A percentile compares a stretch with the other conserved stretches of the same genome.
Evolutionary conservation across 805 yeast genomes (phyloP).

Genomic region (Metschnikowia cubensis): DNA sequence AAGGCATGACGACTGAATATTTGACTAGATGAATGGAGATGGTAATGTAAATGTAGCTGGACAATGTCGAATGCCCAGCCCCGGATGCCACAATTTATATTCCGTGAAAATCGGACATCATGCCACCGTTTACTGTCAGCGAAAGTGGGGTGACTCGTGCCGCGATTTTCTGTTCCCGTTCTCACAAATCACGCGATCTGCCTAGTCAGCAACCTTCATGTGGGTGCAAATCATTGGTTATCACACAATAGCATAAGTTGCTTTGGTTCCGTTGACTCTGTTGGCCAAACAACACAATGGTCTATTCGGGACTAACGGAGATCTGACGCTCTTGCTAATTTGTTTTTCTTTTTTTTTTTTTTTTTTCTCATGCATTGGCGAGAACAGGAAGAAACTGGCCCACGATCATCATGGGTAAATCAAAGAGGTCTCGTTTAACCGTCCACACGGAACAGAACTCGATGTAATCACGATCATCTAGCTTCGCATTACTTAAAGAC

Average conservation of each 20-base stretch:
- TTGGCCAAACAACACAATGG: no score
- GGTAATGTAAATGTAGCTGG: no score
- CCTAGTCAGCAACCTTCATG: neutral
- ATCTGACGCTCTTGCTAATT: no score
- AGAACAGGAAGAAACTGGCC: slow-evolving; percentile 77
- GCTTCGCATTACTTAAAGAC: slow-evolving; percentile 18
- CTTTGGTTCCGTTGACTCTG: no score
- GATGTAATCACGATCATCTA: slow-evolving; percentile 28
- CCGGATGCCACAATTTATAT: no score
- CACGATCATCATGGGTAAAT: slow-evolving; percentile 77
- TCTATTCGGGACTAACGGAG: no score
- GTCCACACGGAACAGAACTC: slow-evolving; percentile 83
- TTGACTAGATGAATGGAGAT: neutral
- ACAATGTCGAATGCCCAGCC: no score
- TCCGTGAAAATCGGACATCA: neutral
- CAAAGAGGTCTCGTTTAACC: slow-evolving; percentile 76
- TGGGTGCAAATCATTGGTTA: neutral
- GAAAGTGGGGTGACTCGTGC: neutral
- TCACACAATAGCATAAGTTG: neutral
- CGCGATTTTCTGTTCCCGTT: neutral
- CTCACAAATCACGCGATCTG: neutral
- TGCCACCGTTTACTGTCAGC: neutral
- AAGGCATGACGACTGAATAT: slow-evolving; percentile 3
- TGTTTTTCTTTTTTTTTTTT: no score
- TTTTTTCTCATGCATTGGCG: slow-evolving; percentile 14